phyloP scores from a whole-genome alignment of 2,329 filamentous ascomycete species.

The Ascochyta viciae-villosae region DNA sequence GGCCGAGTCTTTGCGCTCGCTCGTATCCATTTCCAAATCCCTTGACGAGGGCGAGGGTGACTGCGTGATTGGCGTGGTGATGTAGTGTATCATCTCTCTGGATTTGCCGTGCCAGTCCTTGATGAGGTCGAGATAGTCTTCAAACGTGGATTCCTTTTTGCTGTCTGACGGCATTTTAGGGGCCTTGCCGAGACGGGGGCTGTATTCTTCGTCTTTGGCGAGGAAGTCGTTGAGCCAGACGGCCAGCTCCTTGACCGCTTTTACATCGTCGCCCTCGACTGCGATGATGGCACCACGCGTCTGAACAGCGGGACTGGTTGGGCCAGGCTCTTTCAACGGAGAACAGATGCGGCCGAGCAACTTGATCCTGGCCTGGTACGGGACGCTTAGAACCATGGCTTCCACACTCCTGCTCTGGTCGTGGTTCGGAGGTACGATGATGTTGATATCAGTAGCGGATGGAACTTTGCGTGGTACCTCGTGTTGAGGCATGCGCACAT shows the following conservation, averaged over 20 bases:
- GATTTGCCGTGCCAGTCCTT: slow-evolving; percentile 78
- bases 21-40: slow-evolving; percentile 9
- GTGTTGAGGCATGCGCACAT: slow-evolving; percentile 17
- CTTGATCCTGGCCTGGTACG: slow-evolving; percentile 77
- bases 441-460: slow-evolving; percentile 30
- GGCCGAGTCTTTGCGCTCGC: slow-evolving; percentile 27
- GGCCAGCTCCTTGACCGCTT: slow-evolving; percentile 70
- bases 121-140: slow-evolving; percentile 71
- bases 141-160: slow-evolving; percentile 47
- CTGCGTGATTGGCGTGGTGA: slow-evolving; percentile 48
- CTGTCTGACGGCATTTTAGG: slow-evolving; percentile 52
- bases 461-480: slow-evolving; percentile 17
- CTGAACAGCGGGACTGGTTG: slow-evolving; percentile 42
- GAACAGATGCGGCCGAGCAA: slow-evolving; percentile 79
- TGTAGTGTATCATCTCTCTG: slow-evolving; percentile 69
- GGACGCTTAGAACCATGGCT: slow-evolving; percentile 77
- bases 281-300: slow-evolving; percentile 80
- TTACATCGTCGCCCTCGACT: slow-evolving; percentile 75
- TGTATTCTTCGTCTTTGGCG: slow-evolving; percentile 59
- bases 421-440: slow-evolving; percentile 29
- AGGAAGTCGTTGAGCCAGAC: slow-evolving; percentile 66
- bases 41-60: slow-evolving; percentile 18
- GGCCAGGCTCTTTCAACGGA: slow-evolving; percentile 57
- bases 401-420: slow-evolving; percentile 63
- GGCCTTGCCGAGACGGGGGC: slow-evolving; percentile 59